Percentiles rank a stretch among this genome's conserved stretches.
Evolutionary conservation across 2,329 filamentous ascomycete genomes (phyloP).

Genomic region (Pseudogymnoascus sp.): DNA sequence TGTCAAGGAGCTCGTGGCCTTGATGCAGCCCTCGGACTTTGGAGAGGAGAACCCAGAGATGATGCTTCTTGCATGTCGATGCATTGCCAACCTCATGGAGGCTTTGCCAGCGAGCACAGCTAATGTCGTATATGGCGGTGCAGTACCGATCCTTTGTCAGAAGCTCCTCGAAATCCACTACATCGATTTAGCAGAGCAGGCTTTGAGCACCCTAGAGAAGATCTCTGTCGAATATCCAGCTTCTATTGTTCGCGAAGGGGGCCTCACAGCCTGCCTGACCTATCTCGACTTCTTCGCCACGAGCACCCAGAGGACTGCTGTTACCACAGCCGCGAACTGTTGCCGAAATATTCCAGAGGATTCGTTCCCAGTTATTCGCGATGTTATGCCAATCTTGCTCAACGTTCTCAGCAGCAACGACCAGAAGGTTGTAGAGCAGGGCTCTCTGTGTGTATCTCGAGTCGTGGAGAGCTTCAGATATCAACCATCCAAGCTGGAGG

Average conservation of each 20-base stretch:
- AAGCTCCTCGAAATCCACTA: constrained; percentile 94
- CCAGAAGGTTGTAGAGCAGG: constrained; percentile 94
- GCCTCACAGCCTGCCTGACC: constrained; percentile 87
- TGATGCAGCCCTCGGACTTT: constrained; percentile 88
- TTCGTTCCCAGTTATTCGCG: constrained; percentile 81
- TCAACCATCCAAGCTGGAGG: constrained; percentile 78
- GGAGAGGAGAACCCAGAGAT: constrained; percentile 88
- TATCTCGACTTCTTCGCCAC: constrained; percentile 98
- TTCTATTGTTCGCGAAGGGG: constrained; percentile 91
- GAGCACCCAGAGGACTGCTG: constrained; percentile 90
- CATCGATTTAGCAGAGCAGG: constrained; percentile 95
- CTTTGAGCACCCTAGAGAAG: constrained; percentile 91
- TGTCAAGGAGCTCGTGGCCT: constrained; percentile 81
- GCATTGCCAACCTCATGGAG: constrained; percentile 95
- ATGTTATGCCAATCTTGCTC: constrained; percentile 93
- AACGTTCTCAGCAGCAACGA: constrained; percentile 88
- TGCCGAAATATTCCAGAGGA: constrained; percentile 95
- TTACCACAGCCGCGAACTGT: constrained; percentile 96
- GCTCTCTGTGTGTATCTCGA: constrained; percentile 86
- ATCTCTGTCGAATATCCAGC: constrained; percentile 94
- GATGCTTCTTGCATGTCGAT: constrained; percentile 93
- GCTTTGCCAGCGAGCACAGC: constrained; percentile 85
- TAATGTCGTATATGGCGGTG: constrained; percentile 95
- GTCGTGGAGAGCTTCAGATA: constrained; percentile 97
- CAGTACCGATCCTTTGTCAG: constrained; percentile 87